These are phyloP conservation scores for Amaranthus palmeri DNA, from an alignment of 148 eudicot genomes.

Conservation along the genomic window DNA sequence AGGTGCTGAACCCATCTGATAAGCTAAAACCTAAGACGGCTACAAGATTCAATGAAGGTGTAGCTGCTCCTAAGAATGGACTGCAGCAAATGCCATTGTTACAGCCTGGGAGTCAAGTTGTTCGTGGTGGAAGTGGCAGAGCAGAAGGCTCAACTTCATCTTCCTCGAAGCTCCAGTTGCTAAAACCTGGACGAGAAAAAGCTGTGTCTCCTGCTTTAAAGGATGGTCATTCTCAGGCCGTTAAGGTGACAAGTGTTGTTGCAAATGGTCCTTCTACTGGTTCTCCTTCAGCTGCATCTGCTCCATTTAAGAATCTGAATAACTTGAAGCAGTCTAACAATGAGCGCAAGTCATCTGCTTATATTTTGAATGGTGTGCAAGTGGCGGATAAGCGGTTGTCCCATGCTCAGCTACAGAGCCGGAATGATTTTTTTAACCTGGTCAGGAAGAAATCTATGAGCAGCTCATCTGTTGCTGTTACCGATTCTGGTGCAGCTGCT, in stretches of 20 bases:
- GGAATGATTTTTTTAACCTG: conserved; percentile 77
- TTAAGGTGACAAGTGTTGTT: conserved; percentile 23
- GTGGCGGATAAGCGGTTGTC: conserved; percentile 52
- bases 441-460: conserved; percentile 62
- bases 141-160: conserved; percentile 46
- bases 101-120: conserved; percentile 41
- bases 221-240: conserved; percentile 40
- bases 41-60: conserved; percentile 37
- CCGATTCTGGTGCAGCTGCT: conserved; percentile 28
- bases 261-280: conserved; percentile 36
- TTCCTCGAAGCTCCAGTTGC: conserved; percentile 54
- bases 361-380: conserved; percentile 28
- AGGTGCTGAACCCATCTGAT: conserved; percentile 55
- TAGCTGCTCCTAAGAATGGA: conserved; percentile 37
- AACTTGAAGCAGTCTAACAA: conserved; percentile 24
- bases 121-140: conserved; percentile 40
- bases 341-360: conserved; percentile 39
- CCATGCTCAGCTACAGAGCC: conserved; percentile 35
- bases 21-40: conserved; percentile 54
- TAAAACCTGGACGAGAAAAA: conserved; percentile 61
- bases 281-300: conserved; percentile 29
- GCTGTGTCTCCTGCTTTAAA: conserved; percentile 33
- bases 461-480: conserved; percentile 25
- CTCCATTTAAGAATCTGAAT: conserved; percentile 27
- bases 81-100: conserved; percentile 40